Evolutionary conservation across 805 yeast genomes (phyloP).

Genomic region (Saturnispora besseyi): DNA sequence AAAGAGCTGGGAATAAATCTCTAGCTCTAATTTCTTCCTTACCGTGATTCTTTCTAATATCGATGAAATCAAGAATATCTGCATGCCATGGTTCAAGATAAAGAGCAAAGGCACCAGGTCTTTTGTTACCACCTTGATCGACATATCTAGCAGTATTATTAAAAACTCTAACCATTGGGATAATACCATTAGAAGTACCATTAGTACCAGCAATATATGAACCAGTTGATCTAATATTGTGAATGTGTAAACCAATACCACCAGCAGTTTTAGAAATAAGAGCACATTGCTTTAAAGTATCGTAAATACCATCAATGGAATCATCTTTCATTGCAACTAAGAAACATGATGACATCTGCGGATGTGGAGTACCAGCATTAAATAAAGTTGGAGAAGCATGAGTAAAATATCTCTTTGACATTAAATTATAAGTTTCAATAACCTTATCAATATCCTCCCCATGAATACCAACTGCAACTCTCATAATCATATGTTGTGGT

Average conservation of each 20-base stretch:
- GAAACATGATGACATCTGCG: constrained; percentile 57
- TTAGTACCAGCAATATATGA: constrained; percentile 55
- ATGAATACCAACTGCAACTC: constrained; percentile 54
- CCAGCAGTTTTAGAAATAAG: constrained; percentile 54
- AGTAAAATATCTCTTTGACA: constrained; percentile 51
- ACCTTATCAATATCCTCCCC: constrained; percentile 44
- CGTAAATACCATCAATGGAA: constrained; percentile 55
- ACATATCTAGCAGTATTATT: constrained; percentile 57
- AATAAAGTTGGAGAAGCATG: constrained; percentile 57
- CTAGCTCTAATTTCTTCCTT: constrained; percentile 56
- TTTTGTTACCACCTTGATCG: constrained; percentile 57
- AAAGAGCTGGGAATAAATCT: constrained; percentile 53
- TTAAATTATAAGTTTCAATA: constrained; percentile 47
- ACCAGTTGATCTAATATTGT: constrained; percentile 50
- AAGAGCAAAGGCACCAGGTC: constrained; percentile 58
- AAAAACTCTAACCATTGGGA: constrained; percentile 56
- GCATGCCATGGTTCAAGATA: constrained; percentile 59
- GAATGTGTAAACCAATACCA: constrained; percentile 55
- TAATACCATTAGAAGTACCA: constrained; percentile 54
- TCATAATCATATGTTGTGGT: constrained; percentile 54
- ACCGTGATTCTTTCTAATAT: constrained; percentile 54
- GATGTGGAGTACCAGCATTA: constrained; percentile 53
- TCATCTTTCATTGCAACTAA: constrained; percentile 56
- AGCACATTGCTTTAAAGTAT: constrained; percentile 54
- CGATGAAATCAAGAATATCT: constrained; percentile 49